Conservation (phyloP, 495 filamentous ascomycete genomes). For the Neurospora intermedia region DNA sequence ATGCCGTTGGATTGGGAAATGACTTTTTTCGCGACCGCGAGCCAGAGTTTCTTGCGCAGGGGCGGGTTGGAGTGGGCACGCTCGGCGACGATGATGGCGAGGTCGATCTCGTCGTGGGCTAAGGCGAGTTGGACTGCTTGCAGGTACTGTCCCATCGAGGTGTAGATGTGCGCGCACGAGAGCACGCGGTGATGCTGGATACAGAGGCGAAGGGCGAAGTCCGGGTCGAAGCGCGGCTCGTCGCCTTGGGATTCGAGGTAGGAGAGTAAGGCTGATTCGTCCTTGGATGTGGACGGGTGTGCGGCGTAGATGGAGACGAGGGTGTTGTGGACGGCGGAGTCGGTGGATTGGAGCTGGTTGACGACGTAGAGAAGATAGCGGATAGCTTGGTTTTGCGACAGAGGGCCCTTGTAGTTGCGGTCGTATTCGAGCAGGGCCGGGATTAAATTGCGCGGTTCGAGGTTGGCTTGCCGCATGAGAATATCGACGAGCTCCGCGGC, state of each 20-base stretch:
- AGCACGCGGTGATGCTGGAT: slow-evolving; percentile 88
- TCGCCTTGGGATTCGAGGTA: slow-evolving; percentile 72
- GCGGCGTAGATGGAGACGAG: slow-evolving; percentile 93
- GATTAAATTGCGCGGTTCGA: slow-evolving; percentile 82
- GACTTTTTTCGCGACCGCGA: slow-evolving; percentile 85
- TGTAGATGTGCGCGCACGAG: slow-evolving; percentile 93
- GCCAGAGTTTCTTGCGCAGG: slow-evolving; percentile 91
- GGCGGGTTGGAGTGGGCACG: slow-evolving; percentile 62
- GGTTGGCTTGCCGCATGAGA: slow-evolving; percentile 78
- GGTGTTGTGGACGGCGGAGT: slow-evolving; percentile 94
- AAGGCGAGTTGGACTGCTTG: slow-evolving; percentile 88
- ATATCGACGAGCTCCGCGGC: slow-evolving; percentile 82
- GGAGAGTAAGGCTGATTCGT: slow-evolving; percentile 72
- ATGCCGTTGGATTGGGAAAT: slow-evolving; percentile 71
- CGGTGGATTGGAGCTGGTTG: slow-evolving; percentile 68
- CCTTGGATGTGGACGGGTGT: slow-evolving; percentile 59
- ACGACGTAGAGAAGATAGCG: slow-evolving; percentile 92
- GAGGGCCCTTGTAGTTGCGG: slow-evolving; percentile 50
- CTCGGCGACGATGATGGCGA: slow-evolving; percentile 85
- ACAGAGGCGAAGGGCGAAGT: slow-evolving; percentile 91
- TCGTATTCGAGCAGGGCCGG: slow-evolving; percentile 92
- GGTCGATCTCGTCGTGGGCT: slow-evolving; percentile 76
- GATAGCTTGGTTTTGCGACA: slow-evolving; percentile 79
- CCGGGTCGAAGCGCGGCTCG: slow-evolving; percentile 76
- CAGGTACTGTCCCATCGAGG: slow-evolving; percentile 82